A percentile compares a stretch with the other conserved stretches of the same genome.
These are phyloP conservation scores for Skeletonema grethae DNA, from an alignment of 108 stramenopile species.

Conservation along the genomic window DNA sequence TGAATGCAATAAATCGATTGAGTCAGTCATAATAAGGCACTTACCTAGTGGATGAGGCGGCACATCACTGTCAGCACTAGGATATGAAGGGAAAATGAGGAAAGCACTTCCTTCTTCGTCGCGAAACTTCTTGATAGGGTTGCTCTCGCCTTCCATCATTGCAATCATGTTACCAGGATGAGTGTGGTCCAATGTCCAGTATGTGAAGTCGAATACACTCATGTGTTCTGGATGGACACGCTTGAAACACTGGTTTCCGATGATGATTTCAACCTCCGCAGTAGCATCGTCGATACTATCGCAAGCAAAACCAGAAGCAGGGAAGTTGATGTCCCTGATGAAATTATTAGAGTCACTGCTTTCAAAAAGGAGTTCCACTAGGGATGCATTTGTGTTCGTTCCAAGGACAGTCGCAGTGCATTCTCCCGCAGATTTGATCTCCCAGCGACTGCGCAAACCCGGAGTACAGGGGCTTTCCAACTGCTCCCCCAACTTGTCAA, in stretches of 20 bases:
- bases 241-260: constrained; percentile 34
- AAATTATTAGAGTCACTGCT: constrained; percentile 35
- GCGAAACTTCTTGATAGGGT: constrained; percentile 40
- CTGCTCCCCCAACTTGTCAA: constrained; percentile 19
- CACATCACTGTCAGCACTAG: neutral
- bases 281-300: constrained; percentile 14
- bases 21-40: neutral
- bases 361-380: constrained; percentile 22
- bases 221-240: constrained; percentile 59
- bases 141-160: constrained; percentile 34
- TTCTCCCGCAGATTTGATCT: constrained; percentile 33
- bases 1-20: neutral
- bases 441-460: constrained; percentile 43
- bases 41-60: constrained; percentile 4
- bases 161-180: constrained; percentile 5
- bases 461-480: constrained; percentile 29
- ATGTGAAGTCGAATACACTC: constrained; percentile 65
- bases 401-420: constrained; percentile 30
- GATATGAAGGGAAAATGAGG: constrained; percentile 14
- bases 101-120: constrained; percentile 23
- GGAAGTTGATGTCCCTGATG: constrained; percentile 29
- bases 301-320: constrained; percentile 9
- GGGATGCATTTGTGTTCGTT: constrained; percentile 28
- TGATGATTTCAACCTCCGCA: constrained; percentile 24
- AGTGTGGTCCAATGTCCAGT: constrained; percentile 43